A percentile compares a stretch with the other conserved stretches of the same genome.
Conservation (phyloP, 2,329 filamentous ascomycete species). For the Exophiala alcalophila region DNA sequence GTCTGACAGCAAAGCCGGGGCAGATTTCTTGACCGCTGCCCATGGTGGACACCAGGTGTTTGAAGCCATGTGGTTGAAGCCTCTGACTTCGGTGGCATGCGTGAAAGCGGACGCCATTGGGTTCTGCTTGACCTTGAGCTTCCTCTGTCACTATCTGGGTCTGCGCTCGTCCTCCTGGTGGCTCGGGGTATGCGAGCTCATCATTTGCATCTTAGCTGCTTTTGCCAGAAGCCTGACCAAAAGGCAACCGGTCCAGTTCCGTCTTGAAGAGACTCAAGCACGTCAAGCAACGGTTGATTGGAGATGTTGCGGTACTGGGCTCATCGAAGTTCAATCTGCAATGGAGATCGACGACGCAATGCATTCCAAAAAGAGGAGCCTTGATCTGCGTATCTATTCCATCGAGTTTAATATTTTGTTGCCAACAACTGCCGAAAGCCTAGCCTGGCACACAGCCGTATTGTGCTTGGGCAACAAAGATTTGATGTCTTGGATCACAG, state of each 20-base stretch:
- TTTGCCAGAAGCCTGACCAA: conserved; percentile 1
- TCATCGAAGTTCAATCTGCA: not conserved
- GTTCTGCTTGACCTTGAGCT: conserved; percentile 3
- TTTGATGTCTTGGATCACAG: not conserved
- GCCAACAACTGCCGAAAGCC: not conserved
- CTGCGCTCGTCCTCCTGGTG: conserved; percentile 2
- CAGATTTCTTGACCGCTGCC: conserved; percentile 1
- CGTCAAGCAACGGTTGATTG: not conserved
- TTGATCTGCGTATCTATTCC: conserved; percentile 1
- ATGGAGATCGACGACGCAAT: not conserved
- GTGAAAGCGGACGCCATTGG: conserved; percentile 3
- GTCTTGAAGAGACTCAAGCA: not conserved
- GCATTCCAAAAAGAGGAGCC: not conserved
- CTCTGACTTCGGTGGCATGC: not conserved
- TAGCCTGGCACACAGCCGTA: conserved; percentile 1
- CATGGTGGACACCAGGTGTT: conserved; percentile 1
- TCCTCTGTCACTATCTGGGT: conserved; percentile 1
- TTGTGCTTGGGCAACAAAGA: not conserved
- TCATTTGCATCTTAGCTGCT: conserved; percentile 1
- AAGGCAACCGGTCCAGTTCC: not conserved
- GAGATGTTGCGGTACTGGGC: conserved; percentile 4
- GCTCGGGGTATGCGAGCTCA: not conserved
- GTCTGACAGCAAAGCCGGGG: not conserved
- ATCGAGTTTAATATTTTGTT: not conserved
- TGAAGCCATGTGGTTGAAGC: conserved; percentile 3